Percentiles rank a stretch among this genome's conserved stretches.
Evolutionary conservation across 1,284 basidiomycete genomes (phyloP).

Genomic region (Naganishia sp.): DNA sequence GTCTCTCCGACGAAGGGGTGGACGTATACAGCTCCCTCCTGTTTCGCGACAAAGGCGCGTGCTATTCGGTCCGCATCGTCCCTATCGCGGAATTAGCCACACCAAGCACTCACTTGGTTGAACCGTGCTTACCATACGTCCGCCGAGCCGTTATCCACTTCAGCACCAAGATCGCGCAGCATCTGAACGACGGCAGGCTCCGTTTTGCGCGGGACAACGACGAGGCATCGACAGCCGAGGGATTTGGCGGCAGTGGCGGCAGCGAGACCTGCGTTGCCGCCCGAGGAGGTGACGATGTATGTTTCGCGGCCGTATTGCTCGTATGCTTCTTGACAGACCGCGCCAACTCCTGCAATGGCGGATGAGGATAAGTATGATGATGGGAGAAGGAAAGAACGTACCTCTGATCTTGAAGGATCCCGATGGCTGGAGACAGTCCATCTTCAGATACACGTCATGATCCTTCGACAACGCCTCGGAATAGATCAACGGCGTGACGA

Average conservation of each 20-base stretch:
- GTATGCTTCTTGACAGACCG: conserved; percentile 32
- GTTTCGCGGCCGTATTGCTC: conserved; percentile 33
- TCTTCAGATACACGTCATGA: conserved; percentile 44
- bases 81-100: no score
- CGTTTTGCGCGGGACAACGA: conserved; percentile 40
- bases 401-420: conserved; percentile 45
- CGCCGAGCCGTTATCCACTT: conserved; percentile 29
- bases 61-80: conserved; percentile 38
- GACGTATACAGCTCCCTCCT: conserved; percentile 40
- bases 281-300: conserved; percentile 42
- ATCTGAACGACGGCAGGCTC: conserved; percentile 36
- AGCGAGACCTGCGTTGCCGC: conserved; percentile 48
- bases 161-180: conserved; percentile 25
- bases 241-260: conserved; percentile 36
- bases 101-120: no score
- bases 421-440: conserved; percentile 45
- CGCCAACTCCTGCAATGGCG: conserved; percentile 34
- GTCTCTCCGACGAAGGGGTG: conserved; percentile 37
- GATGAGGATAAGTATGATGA: conserved; percentile 24
- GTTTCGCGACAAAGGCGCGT: conserved; percentile 33
- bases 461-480: conserved; percentile 23
- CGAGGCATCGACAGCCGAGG: conserved; percentile 40
- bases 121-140: conserved; percentile 24
- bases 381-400: neutral
- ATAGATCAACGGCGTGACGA: conserved; percentile 27